phyloP scores from a whole-genome alignment of 305 asterid species.

The Solanum hybrid region DNA sequence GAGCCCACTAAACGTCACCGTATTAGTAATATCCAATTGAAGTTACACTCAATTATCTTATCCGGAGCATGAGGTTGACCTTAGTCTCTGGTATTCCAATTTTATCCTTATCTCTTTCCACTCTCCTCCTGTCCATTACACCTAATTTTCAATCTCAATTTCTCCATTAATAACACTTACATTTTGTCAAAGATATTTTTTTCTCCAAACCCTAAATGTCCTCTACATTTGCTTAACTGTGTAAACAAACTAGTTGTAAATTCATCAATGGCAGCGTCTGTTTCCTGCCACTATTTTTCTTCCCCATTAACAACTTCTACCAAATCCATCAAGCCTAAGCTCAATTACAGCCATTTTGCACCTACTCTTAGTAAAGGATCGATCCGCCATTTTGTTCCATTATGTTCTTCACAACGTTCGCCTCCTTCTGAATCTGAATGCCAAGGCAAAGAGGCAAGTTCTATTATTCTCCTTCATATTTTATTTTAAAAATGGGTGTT shows the following conservation, averaged over 20 bases:
- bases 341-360: conserved; percentile 14
- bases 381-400: conserved; percentile 22
- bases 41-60: conserved; percentile 23
- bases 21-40: background rate
- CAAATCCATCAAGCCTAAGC: conserved; percentile 13
- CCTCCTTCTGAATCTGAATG: conserved; percentile 23
- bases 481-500: background rate
- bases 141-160: background rate
- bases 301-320: conserved; percentile 19
- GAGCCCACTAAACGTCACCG: background rate
- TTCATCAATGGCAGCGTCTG: conserved; percentile 54
- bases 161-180: background rate
- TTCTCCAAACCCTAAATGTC: conserved; percentile 20
- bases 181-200: background rate
- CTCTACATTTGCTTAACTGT: background rate
- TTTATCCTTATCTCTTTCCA: conserved; percentile 29
- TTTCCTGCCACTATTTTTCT: conserved; percentile 44
- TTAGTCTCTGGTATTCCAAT: conserved; percentile 7
- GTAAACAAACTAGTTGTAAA: background rate
- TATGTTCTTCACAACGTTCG: conserved; percentile 35
- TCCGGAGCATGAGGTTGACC: conserved; percentile 61
- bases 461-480: background rate
- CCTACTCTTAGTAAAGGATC: conserved; percentile 1
- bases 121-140: conserved; percentile 5
- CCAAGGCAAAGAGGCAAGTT: conserved; percentile 42